phyloP scores from a whole-genome alignment of 2,329 filamentous ascomycete species.

The Penicillium sp. region DNA sequence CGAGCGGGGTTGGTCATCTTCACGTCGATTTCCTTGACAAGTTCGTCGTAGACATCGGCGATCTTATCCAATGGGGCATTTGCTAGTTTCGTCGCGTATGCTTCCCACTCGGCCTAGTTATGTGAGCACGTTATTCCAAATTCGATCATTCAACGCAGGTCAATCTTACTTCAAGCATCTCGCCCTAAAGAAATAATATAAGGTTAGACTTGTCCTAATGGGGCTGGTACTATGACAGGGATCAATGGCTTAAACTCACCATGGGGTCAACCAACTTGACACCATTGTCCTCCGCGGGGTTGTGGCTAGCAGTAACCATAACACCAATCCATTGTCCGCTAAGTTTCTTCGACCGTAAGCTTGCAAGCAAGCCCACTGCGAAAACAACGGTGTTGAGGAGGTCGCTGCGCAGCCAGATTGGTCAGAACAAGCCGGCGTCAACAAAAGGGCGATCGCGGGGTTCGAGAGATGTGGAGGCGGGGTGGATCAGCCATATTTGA shows the following conservation, averaged over 20 bases:
- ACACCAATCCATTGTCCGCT: constrained; percentile 90
- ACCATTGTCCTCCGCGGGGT: constrained; percentile 84
- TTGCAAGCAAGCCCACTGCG: constrained; percentile 84
- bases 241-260: constrained; percentile 46
- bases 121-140: constrained; percentile 20
- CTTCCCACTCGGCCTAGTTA: constrained; percentile 75
- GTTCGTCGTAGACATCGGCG: constrained; percentile 70
- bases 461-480: constrained; percentile 28
- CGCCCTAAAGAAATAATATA: constrained; percentile 56
- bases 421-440: constrained; percentile 35
- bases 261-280: constrained; percentile 96
- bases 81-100: constrained; percentile 81
- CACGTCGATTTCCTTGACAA: constrained; percentile 74
- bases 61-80: constrained; percentile 79
- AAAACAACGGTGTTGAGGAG: constrained; percentile 90
- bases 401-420: constrained; percentile 51
- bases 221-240: not conserved
- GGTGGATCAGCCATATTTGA: constrained; percentile 25
- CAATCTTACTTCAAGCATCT: constrained; percentile 80
- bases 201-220: constrained; percentile 12
- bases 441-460: constrained; percentile 35
- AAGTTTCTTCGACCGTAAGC: constrained; percentile 84
- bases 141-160: not conserved
- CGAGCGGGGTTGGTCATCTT: constrained; percentile 69
- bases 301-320: constrained; percentile 95